These are phyloP conservation scores for Aspergillus carlsbadensis DNA, from an alignment of 495 filamentous ascomycete genomes.

Conservation along the genomic window DNA sequence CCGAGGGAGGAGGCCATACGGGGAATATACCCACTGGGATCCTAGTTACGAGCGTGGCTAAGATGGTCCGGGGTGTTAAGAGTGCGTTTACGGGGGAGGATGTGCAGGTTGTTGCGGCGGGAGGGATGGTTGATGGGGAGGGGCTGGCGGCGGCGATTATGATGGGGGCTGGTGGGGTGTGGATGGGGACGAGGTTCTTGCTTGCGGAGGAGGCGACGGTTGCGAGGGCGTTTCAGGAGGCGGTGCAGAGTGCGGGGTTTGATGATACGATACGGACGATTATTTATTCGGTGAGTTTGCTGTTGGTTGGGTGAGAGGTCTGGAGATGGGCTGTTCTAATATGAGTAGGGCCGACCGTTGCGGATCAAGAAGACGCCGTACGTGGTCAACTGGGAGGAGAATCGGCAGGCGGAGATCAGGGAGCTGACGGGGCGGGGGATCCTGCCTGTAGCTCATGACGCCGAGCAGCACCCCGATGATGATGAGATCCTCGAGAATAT, in stretches of 20 bases:
- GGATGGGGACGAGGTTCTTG: slow-evolving; percentile 96
- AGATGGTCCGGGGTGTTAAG: slow-evolving; percentile 75
- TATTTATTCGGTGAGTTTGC: slow-evolving; percentile 77
- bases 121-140: slow-evolving; percentile 90
- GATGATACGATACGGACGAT: slow-evolving; percentile 94
- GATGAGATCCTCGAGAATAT: slow-evolving; percentile 87
- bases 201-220: slow-evolving; percentile 91
- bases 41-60: slow-evolving; percentile 84
- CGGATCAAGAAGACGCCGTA: slow-evolving; percentile 90
- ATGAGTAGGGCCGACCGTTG: slow-evolving; percentile 73
- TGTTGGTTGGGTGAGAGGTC: neutral
- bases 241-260: slow-evolving; percentile 84
- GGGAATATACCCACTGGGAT: slow-evolving; percentile 85
- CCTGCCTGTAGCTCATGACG: slow-evolving; percentile 89
- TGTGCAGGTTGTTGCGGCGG: slow-evolving; percentile 89
- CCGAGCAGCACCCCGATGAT: slow-evolving; percentile 76
- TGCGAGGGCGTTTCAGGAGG: slow-evolving; percentile 91
- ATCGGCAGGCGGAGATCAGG: slow-evolving; percentile 85
- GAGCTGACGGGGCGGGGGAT: slow-evolving; percentile 81
- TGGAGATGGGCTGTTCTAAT: slow-evolving; percentile 8
- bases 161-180: slow-evolving; percentile 88
- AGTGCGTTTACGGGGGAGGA: slow-evolving; percentile 81
- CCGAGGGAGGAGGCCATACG: slow-evolving; percentile 88
- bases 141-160: slow-evolving; percentile 84
- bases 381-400: slow-evolving; percentile 93